Conservation (phyloP, 371 early-diverging fungal species). For the Chytridium lagenaria region DNA sequence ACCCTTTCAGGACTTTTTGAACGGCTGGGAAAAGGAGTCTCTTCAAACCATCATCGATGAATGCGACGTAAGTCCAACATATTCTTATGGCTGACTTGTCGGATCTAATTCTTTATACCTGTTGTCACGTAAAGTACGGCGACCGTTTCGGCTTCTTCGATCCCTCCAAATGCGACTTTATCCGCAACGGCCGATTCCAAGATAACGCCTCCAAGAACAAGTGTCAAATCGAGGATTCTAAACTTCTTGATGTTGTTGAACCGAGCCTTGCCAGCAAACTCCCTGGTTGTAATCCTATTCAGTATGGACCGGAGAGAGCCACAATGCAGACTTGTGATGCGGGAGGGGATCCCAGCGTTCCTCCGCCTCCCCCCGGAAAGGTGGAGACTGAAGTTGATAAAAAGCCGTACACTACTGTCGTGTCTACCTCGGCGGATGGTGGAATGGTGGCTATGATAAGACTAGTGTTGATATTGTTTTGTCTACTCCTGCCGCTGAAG, state of each 20-base stretch:
- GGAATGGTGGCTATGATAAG: no score
- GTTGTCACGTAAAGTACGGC: background rate
- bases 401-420: background rate
- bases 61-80: conserved; percentile 7
- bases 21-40: conserved; percentile 15
- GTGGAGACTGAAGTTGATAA: background rate
- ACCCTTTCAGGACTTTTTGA: conserved; percentile 18
- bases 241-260: background rate
- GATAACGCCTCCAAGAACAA: background rate
- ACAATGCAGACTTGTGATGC: background rate
- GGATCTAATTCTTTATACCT: no score
- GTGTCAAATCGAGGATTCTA: background rate
- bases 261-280: background rate
- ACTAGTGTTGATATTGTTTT: no score
- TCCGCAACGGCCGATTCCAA: conserved; percentile 2
- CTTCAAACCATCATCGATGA: background rate
- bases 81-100: no score
- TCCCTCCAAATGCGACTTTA: conserved; percentile 3
- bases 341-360: background rate
- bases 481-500: no score
- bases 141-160: background rate
- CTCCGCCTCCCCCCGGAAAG: conserved; percentile 3
- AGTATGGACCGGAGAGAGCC: conserved; percentile 3
- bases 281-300: conserved; percentile 9
- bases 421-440: no score